Evolutionary conservation across 495 filamentous ascomycete species (phyloP).

Genomic region (Lentithecium fluviatile): DNA sequence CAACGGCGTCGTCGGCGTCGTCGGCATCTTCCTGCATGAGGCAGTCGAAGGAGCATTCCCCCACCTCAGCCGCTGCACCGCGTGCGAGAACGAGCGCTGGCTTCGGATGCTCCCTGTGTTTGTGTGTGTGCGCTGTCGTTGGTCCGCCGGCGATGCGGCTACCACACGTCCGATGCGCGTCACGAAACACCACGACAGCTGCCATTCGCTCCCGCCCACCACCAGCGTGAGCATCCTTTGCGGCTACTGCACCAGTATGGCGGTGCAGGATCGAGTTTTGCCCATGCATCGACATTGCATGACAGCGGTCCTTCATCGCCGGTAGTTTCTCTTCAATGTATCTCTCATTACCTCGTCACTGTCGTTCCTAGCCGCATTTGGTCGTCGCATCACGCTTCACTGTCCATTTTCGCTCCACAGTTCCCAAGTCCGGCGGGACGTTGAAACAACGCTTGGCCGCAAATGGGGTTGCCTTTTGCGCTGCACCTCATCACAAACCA

Average conservation of each 20-base stretch:
- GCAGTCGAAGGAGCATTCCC: background rate
- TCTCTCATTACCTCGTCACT: background rate
- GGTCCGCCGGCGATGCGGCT: background rate
- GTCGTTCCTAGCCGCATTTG: background rate
- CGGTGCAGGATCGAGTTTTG: background rate
- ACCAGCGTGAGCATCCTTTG: background rate
- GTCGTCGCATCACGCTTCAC: conserved; percentile 1
- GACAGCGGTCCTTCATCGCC: background rate
- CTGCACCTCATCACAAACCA: conserved; percentile 28
- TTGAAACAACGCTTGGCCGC: conserved; percentile 14
- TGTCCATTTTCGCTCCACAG: background rate
- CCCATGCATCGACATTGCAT: background rate
- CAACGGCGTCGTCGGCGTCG: too few species aligned
- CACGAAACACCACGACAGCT: background rate
- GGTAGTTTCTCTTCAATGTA: background rate
- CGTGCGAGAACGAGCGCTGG: background rate
- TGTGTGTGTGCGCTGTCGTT: too few species aligned
- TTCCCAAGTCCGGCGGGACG: conserved; percentile 5
- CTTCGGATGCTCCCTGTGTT: background rate
- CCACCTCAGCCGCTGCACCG: conserved; percentile 9
- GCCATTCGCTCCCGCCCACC: background rate
- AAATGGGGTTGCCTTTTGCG: conserved; percentile 1
- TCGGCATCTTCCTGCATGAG: background rate
- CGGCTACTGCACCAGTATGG: background rate
- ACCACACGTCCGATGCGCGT: background rate